Conservation (phyloP, 2,329 filamentous ascomycete genomes). For the Scytalidium lignicola region DNA sequence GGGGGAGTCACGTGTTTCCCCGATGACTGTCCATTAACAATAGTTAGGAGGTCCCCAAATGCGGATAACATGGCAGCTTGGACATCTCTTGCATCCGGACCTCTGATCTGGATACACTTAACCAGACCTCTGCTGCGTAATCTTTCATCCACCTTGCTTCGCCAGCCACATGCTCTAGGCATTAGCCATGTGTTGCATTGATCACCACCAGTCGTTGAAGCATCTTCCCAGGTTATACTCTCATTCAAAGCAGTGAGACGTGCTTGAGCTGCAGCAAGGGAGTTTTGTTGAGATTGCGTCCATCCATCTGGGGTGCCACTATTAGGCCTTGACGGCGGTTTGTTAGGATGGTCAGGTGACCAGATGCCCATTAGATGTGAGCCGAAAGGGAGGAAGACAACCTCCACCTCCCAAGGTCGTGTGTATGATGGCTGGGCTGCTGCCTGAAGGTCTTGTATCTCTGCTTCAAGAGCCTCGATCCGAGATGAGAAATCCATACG, state of each 20-base stretch:
- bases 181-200: constrained; percentile 37
- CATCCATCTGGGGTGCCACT: constrained; percentile 42
- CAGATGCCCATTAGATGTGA: constrained; percentile 47
- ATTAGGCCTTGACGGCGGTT: constrained; percentile 25
- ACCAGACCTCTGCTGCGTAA: constrained; percentile 71
- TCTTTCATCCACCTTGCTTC: constrained; percentile 61
- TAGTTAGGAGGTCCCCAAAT: constrained; percentile 52
- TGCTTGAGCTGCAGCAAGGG: constrained; percentile 19
- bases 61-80: constrained; percentile 56
- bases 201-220: constrained; percentile 11
- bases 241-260: constrained; percentile 18
- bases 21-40: constrained; percentile 21
- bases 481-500: constrained; percentile 35
- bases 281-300: constrained; percentile 32
- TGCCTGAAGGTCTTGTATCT: constrained; percentile 22
- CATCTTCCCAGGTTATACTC: constrained; percentile 21
- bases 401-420: constrained; percentile 69
- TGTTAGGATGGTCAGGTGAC: constrained; percentile 37
- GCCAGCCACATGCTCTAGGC: constrained; percentile 61
- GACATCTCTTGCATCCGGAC: constrained; percentile 63
- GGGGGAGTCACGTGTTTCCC: constrained; percentile 9
- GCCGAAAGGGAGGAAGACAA: constrained; percentile 69
- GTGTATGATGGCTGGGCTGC: constrained; percentile 49
- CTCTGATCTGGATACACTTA: constrained; percentile 55
- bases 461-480: constrained; percentile 41